phyloP scores from a whole-genome alignment of 306 rosid species.

The Trichosanthes truncata region DNA sequence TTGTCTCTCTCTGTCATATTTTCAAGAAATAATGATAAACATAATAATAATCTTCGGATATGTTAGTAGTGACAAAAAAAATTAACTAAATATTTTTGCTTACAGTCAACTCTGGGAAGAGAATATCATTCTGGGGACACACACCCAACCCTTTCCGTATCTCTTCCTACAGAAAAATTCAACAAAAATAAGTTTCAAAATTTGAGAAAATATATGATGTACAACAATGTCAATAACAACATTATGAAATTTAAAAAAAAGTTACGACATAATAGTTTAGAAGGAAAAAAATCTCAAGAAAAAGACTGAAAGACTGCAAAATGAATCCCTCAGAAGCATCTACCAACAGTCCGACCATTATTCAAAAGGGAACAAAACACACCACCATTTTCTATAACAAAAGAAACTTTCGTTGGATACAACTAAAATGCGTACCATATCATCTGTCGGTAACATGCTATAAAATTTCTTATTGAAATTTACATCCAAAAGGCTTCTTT shows the following conservation, averaged over 20 bases:
- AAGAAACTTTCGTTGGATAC: neutral
- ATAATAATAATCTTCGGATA: neutral
- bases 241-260: neutral
- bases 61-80: neutral
- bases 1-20: neutral
- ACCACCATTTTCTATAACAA: neutral
- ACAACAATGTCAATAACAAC: neutral
- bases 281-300: neutral
- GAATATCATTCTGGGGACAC: constrained; percentile 93
- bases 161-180: constrained; percentile 58
- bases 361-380: neutral
- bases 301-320: neutral
- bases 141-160: constrained; percentile 92
- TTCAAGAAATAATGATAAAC: neutral
- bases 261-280: neutral
- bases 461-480: neutral
- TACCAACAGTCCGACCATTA: neutral
- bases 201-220: neutral
- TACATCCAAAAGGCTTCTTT: neutral
- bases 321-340: neutral
- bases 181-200: neutral
- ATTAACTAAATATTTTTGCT: constrained; percentile 23
- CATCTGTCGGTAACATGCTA: neutral
- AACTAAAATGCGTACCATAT: neutral
- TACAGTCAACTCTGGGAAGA: constrained; percentile 86